These are phyloP conservation scores for Royoungia palumana DNA, from an alignment of 768 basidiomycete species.

Conservation along the genomic window DNA sequence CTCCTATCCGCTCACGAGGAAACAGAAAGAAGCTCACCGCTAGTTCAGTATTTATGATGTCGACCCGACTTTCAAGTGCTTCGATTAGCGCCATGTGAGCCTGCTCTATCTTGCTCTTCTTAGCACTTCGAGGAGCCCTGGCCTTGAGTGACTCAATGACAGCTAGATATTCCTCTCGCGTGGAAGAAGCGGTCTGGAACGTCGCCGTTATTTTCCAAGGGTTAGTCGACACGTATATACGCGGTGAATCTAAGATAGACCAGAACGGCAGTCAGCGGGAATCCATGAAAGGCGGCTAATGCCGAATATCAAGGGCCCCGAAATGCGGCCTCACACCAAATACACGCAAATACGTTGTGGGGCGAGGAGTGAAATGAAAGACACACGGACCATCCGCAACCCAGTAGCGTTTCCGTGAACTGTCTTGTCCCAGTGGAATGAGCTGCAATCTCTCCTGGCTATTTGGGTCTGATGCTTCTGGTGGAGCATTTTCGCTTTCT, in stretches of 20 bases:
- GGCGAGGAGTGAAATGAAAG: constrained; percentile 32
- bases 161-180: constrained; percentile 68
- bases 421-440: constrained; percentile 75
- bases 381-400: constrained; percentile 81
- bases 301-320: constrained; percentile 39
- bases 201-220: constrained; percentile 87
- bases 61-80: constrained; percentile 60
- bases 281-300: constrained; percentile 34
- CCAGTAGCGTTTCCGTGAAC: constrained; percentile 78
- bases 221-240: constrained; percentile 80
- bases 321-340: constrained; percentile 55
- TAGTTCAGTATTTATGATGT: constrained; percentile 65
- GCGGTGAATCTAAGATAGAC: constrained; percentile 69
- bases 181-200: constrained; percentile 68
- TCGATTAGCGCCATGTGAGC: constrained; percentile 61
- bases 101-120: constrained; percentile 56
- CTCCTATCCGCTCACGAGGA: constrained; percentile 8
- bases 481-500: constrained; percentile 52
- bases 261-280: constrained; percentile 31
- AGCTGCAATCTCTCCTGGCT: constrained; percentile 65
- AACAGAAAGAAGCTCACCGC: constrained; percentile 49
- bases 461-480: constrained; percentile 57
- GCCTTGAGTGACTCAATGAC: constrained; percentile 60
- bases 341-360: constrained; percentile 63
- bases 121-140: constrained; percentile 43